Base-by-base conservation (phyloP, 1,139 yeast species). In the Yamadazyma friedrichii region DNA sequence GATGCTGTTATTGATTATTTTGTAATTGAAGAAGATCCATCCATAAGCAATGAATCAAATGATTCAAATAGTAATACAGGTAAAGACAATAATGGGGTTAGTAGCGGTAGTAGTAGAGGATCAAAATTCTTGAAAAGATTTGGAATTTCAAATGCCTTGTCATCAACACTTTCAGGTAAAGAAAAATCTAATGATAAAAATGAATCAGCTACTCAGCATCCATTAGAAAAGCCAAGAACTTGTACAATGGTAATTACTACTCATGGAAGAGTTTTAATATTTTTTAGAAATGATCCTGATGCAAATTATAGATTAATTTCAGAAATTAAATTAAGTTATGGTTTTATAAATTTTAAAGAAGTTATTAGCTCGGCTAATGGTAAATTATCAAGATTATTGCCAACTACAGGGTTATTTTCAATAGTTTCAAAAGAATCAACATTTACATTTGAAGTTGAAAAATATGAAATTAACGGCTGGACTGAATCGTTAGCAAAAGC, bases 371-470 rank as follows among this genome's bases (percentile, higher is more conserved):
- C 65, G 10, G 51, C 60, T 20, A 63, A 61, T 45, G 58, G 64
- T 29, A 64, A 65, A 52, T 48, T 62, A 35, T 45, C 66, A 11
- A 63, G 66, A 53, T 46, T 63, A 38, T 40, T 67, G 3, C 69
- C 75, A 0, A 60, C 67, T 3, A 62, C 73, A 0, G 81, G 80
- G 0, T 51, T 74, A 6, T 81, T 81, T 65, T 83, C 81, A 0
- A 70, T 82, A 28, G 69, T 70, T 43, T 76, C 84, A 0, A 56
- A 57, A 29, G 60, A 57, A 6, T 64, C 75, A 2, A 68, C 84
- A 0, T 70, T 76, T 47, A 67, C 73, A 2, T 77, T 78, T 59
- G 85, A 81, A 52, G 82, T 74, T n/a, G 81, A 78, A 36, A 76
- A 72, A 46, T 62, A 55, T 35, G 84, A 78, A 33, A 67, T 80